Evolutionary conservation across 257 asterid genomes (phyloP), one percentile per base, ranked within the genome.

Genomic region (Solanum virginianum): DNA sequence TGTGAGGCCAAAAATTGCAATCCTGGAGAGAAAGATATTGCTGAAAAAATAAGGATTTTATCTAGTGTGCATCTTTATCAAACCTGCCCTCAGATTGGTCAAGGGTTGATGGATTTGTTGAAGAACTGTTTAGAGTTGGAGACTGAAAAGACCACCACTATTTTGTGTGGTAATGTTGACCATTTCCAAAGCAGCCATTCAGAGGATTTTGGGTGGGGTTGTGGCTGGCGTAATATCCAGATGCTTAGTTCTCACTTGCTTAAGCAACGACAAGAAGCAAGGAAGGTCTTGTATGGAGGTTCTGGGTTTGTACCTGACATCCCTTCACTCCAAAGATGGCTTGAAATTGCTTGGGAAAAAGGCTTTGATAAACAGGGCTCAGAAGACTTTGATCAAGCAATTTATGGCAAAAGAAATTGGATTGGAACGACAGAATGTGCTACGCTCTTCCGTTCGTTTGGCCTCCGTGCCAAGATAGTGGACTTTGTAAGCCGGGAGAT

Each of bases 221-320:
- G 99, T 81, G 99, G 99, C 56, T 95, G 99, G 99, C 97, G 97
- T 66, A 96, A 96, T 88, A 95, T 96, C 87, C 99, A 96, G 91
- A 91, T 96, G 98, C 97, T 96, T 77, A 91, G 96, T 88, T 96
- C 99, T 36, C 92, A 95, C 88, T 91, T 95, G 92, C 93, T 95
- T 85, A 89, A 82, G 56, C 92, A 90, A 82, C 87, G 93, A 41
- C 88, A 84, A 81, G 98, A 95, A 81, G 94, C 94, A 54, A 91
- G 89, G 80, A 89, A 86, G 36, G 83, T 80, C 82, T 87, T 96
- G 80, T 96, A 86, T 84, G 99, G 97, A 80, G 99, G 99, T 90
- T 91, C 91, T 75, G 94, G 95, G 13, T 93, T 91, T 85, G 94
- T 96, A 49, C 98, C 98, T 57, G 90, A 92, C 86, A 94, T 95